Base-by-base conservation (phyloP, 371 early-diverging fungal genomes). In the Actinomucor elegans region DNA sequence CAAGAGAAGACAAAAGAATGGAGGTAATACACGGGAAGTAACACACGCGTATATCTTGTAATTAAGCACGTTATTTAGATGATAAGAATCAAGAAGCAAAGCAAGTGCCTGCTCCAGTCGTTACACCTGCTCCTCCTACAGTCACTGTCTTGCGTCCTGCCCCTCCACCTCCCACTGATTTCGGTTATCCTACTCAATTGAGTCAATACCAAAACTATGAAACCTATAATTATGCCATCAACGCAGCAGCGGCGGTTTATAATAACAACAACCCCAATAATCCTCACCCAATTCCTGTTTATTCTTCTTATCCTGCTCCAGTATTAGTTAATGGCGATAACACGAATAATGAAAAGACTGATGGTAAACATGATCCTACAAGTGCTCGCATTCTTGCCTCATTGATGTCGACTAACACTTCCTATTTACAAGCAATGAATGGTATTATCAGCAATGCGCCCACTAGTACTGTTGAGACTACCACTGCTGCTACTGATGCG, bases 1-100 rank as follows among this genome's bases (percentile, higher is more conserved):
- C 59, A 88, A 87, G 64, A 68, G 79, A 57, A 77, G 80, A 75
- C 69, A 68, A 48, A 71, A 69, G 26, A 24, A 34, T 23, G 48
- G 35, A 36, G 35, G 36, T 34, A 20, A 48, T 35, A 23, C n/a
- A 33, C 10, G 23, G 15, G 11, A 38, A 20, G 21, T 14, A 18
- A 36, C 15, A 9, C 23, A 41, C 26, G 14, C 12, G 26, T 10
- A 9, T 18, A 21, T 41, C n/a, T 26, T 24, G 26, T 5, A 2
- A n/a, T 26, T 24, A 14, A 2, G 5, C 45, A 29, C 11, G 21
- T 18, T 5, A 26, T 29, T 5, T 28, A 15, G n/a, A n/a, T n/a
- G n/a, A n/a, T n/a, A n/a, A n/a, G n/a, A n/a, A n/a, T n/a, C n/a
- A n/a, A n/a, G n/a, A n/a, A n/a, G n/a, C n/a, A n/a, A n/a, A n/a